Conservation (phyloP, 305 asterid species). For the Nicotiana rustica region DNA sequence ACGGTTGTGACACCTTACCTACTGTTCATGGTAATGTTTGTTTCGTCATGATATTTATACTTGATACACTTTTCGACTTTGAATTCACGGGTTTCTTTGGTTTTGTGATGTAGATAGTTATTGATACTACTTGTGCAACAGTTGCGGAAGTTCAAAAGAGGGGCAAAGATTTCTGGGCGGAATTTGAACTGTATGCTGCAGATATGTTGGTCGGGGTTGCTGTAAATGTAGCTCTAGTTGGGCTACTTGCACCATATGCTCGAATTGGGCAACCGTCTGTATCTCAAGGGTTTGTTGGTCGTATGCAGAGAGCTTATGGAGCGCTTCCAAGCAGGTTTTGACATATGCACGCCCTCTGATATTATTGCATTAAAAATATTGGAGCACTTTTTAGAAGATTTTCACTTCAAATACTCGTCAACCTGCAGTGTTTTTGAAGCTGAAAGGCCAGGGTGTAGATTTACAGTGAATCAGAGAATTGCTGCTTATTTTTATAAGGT, state of each 20-base stretch:
- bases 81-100: background rate
- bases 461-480: slow-evolving; percentile 79
- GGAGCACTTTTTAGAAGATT: slow-evolving; percentile 1
- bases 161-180: slow-evolving; percentile 98
- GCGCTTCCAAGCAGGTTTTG: slow-evolving; percentile 97
- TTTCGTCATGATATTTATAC: background rate
- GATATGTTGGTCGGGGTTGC: slow-evolving; percentile 96
- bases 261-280: slow-evolving; percentile 74
- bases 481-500: slow-evolving; percentile 93
- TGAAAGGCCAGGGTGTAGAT: slow-evolving; percentile 85
- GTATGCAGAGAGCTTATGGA: slow-evolving; percentile 69
- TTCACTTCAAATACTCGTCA: slow-evolving; percentile 30
- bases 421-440: slow-evolving; percentile 90
- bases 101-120: slow-evolving; percentile 67
- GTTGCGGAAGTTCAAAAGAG: slow-evolving; percentile 97
- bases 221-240: slow-evolving; percentile 97
- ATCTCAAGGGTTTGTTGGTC: slow-evolving; percentile 73
- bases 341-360: background rate
- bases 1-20: background rate
- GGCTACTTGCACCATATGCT: slow-evolving; percentile 94
- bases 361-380: slow-evolving; percentile 1
- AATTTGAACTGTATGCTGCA: slow-evolving; percentile 88
- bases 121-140: slow-evolving; percentile 95
- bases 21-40: background rate
- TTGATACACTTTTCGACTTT: background rate